phyloP scores from a whole-genome alignment of 345 rosid species.

The Euphorbia tirucalli region DNA sequence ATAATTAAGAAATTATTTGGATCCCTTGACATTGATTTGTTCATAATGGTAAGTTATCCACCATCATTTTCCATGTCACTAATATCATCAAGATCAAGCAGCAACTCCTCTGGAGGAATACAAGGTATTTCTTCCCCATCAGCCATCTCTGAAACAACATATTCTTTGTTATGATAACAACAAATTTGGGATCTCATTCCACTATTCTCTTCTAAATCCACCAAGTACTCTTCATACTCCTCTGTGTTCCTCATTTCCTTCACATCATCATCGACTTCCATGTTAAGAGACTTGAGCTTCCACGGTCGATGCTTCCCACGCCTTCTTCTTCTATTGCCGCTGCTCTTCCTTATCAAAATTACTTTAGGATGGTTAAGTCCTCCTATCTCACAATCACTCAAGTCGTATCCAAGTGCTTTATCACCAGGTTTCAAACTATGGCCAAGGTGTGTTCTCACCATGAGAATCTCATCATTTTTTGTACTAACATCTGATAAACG shows the following conservation, averaged over 20 bases:
- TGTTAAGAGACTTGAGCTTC: slow-evolving; percentile 13
- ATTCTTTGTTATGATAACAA: slow-evolving; percentile 46
- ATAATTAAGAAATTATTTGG: too few species aligned
- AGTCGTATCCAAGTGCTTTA: too few species aligned
- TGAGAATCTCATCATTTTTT: slow-evolving; percentile 21
- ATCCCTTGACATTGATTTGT: too few species aligned
- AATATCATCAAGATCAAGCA: slow-evolving; percentile 51
- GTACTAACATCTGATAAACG: slow-evolving; percentile 24
- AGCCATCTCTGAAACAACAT: slow-evolving; percentile 57
- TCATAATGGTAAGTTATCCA: too few species aligned
- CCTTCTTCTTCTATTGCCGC: slow-evolving; percentile 20
- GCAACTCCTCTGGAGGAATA: slow-evolving; percentile 50
- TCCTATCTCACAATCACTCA: too few species aligned
- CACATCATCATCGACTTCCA: slow-evolving; percentile 31
- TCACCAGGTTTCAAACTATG: slow-evolving; percentile 29
- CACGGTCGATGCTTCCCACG: slow-evolving; percentile 10
- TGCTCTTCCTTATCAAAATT: slow-evolving; percentile 24
- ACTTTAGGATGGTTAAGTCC: slow-evolving; percentile 15
- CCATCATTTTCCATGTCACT: slow-evolving; percentile 37
- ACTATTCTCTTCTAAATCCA: slow-evolving; percentile 58
- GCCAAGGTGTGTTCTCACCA: slow-evolving; percentile 18
- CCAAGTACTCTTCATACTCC: slow-evolving; percentile 55
- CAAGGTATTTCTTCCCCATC: slow-evolving; percentile 57
- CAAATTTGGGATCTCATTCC: slow-evolving; percentile 51
- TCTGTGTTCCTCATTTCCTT: too few species aligned